Base-by-base conservation (phyloP, 1,284 basidiomycete species). In the Meira miltonrushii region DNA sequence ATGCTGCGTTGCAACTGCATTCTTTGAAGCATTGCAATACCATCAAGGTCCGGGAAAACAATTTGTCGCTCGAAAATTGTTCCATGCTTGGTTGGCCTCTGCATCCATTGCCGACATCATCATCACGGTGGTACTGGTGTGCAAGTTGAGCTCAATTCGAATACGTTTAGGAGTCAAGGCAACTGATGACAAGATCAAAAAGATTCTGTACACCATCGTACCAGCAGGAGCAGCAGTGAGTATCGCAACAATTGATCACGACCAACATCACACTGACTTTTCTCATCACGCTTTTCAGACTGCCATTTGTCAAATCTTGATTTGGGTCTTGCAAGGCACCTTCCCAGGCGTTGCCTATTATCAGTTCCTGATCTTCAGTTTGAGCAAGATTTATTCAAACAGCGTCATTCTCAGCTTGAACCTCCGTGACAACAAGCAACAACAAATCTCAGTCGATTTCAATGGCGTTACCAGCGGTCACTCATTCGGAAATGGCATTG, bases 301-400 rank as follows among this genome's bases (percentile, higher is more conserved):
- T 5, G 28, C 50, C 2, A 12, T 53, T 15, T 17, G 41, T 19
- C 23, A 17, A 13, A 19, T 53, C n/a, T 8, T 53, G 50, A 53
- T 53, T 15, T 25, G 23, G 23, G 12, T 53, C 23, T 33, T 53
- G 12, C 50, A 53, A 53, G 50, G 6, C 50, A 39, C 23, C 7
- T 53, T 3, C n/a, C 15, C 23, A 15, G 50, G 50, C 23, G 12
- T 33, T 12, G 37, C 23, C 5, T 41, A 39, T 28, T 53, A 53
- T 15, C 50, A 53, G 17, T 15, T 53, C 5, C 28, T 53, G 17
- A 53, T 53, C 23, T 33, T 53, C 39, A 17, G 37, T 28, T 33
- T 53, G 7, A 53, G 17, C 50, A 53, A 53, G 23, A 19, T 53
- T 25, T 53, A 53, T 33, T 39, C 50, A 2, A 53, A 53, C 28